Evolutionary conservation across 805 yeast genomes (phyloP).

Genomic region (Metschnikowia peoriensis): DNA sequence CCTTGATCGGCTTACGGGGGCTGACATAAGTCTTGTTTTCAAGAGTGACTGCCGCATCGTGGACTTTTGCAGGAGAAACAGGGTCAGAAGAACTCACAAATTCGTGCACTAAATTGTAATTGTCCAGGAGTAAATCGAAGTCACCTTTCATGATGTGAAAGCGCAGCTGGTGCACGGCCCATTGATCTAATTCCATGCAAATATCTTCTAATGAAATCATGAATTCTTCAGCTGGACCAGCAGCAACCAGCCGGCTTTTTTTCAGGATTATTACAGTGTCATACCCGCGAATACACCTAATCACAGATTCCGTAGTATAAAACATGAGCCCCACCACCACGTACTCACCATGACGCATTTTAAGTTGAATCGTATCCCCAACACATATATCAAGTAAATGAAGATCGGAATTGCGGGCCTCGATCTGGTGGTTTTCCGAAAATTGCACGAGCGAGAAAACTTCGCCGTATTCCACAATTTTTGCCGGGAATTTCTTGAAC

Average conservation of each 20-base stretch:
- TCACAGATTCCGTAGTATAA: conserved; percentile 19
- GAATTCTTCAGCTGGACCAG: conserved; percentile 9
- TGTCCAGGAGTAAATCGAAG: conserved; percentile 21
- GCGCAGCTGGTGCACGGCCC: conserved; percentile 37
- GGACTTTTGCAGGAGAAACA: background rate
- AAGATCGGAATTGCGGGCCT: conserved; percentile 37
- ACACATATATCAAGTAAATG: conserved; percentile 52
- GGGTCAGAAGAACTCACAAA: background rate
- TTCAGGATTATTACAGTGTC: conserved; percentile 43
- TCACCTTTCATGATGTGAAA: conserved; percentile 23
- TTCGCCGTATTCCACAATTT: conserved; percentile 29
- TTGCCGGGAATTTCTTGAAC: conserved; percentile 52
- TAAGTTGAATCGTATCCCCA: conserved; percentile 51
- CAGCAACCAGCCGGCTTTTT: conserved; percentile 13
- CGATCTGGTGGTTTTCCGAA: conserved; percentile 25
- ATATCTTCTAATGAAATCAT: conserved; percentile 30
- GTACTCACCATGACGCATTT: conserved; percentile 30
- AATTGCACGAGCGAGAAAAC: conserved; percentile 34
- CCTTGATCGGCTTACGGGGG: conserved; percentile 3
- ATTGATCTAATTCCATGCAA: conserved; percentile 39
- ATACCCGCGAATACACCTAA: conserved; percentile 62
- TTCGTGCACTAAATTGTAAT: conserved; percentile 8
- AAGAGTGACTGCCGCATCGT: background rate
- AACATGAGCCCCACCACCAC: conserved; percentile 45
- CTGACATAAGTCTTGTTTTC: conserved; percentile 2